Percentiles rank a stretch among this genome's conserved stretches.
phyloP scores from a whole-genome alignment of 2,329 filamentous ascomycete species.

The Pseudogymnoascus sp. region DNA sequence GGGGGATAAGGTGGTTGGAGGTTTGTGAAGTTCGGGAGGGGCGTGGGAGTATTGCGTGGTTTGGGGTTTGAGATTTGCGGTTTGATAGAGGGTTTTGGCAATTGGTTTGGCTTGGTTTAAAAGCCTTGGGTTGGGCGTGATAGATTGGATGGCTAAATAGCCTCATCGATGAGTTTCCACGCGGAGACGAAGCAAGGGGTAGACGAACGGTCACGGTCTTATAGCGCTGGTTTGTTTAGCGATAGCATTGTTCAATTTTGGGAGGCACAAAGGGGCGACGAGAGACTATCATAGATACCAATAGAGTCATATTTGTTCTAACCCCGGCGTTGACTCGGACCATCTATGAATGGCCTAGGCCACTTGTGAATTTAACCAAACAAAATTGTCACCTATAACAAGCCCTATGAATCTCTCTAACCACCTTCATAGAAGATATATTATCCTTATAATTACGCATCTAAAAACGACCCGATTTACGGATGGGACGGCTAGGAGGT shows the following conservation, averaged over 20 bases:
- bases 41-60: neutral
- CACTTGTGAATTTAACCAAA: neutral
- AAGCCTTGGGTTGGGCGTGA: neutral
- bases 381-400: neutral
- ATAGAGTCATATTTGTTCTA: neutral
- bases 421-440: neutral
- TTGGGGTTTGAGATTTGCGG: neutral
- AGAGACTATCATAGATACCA: neutral
- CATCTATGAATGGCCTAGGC: neutral
- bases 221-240: neutral
- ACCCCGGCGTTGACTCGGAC: neutral
- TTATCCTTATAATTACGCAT: neutral
- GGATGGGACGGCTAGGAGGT: neutral
- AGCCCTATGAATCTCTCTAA: neutral
- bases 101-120: neutral
- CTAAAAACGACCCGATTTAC: neutral
- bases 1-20: conserved; percentile 27
- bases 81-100: neutral
- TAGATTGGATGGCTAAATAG: neutral
- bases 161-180: neutral
- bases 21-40: conserved; percentile 20
- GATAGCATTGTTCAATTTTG: neutral
- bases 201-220: neutral
- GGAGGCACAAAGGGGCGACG: neutral
- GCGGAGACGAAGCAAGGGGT: neutral